Evolutionary conservation across 148 eudicot species (phyloP), one percentile per base, ranked within the genome.

Genomic region (Rhododendron kiyosumense): DNA sequence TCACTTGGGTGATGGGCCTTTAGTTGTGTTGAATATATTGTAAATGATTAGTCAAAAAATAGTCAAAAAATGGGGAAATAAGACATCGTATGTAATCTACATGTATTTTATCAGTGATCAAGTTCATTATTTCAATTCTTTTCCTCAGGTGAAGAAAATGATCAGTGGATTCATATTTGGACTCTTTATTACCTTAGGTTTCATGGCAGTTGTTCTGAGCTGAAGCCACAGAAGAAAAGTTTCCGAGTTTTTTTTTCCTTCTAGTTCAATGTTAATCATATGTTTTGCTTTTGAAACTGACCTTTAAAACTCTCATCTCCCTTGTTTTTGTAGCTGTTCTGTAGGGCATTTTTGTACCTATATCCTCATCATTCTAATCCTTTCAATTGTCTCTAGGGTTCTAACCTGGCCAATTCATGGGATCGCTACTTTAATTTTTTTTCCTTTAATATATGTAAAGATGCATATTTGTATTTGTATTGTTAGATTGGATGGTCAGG

Each of bases 41-140:
- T 87, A 84, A 79, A 87, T 87, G 86, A 48, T 30, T 51, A 63
- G 86, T 65, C 49, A 81, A 73, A 49, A 49, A 34, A 34, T 34
- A 34, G 36, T 34, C 36, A 34, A 38, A 71, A 81, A 15, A 81
- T 51, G 43, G 14, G 17, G 43, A 59, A 69, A 2, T 20, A 34
- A 28, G 46, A 75, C 10, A 9, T 5, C 0, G 5, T 17, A 15
- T 41, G 84, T 82, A 24, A 82, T 82, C 51, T 24, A 75, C 43
- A 7, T 38, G 32, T 82, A 36, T 61, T 32, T 59, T 32, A 34
- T 13, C 49, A 18, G 28, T 12, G 26, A 26, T 18, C 69, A 14
- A 20, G 5, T 54, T 81, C 46, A 57, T 80, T n/a, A 26, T 54
- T 81, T 26, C 81, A 22, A 7, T 36, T 75, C 14, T 52, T 24